Evolutionary conservation across 2,329 filamentous ascomycete species (phyloP).

Genomic region (Byssothecium circinans): DNA sequence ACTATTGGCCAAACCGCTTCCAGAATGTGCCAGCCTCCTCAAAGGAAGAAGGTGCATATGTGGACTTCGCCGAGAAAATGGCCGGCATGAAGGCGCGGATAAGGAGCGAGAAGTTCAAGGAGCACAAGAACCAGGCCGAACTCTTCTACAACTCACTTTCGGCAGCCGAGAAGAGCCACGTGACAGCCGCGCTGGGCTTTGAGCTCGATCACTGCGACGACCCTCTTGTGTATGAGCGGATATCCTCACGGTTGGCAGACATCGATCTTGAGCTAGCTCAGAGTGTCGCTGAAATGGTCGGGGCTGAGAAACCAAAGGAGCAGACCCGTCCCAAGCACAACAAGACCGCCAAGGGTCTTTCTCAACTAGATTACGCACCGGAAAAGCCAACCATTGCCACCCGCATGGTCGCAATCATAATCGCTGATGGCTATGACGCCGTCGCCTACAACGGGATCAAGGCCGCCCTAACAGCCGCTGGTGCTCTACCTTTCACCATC

Average conservation of each 20-base stretch:
- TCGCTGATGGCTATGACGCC: conserved; percentile 76
- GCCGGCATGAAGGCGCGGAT: conserved; percentile 71
- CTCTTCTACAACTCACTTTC: conserved; percentile 81
- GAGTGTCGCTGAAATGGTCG: conserved; percentile 69
- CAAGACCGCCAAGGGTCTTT: conserved; percentile 66
- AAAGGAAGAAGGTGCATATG: conserved; percentile 65
- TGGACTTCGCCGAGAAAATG: conserved; percentile 67
- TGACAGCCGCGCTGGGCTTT: conserved; percentile 64
- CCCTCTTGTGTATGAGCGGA: conserved; percentile 70
- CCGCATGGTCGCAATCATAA: conserved; percentile 72
- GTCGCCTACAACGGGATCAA: conserved; percentile 67
- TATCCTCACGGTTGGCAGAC: conserved; percentile 68
- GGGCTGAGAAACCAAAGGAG: conserved; percentile 61
- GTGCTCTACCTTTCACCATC: conserved; percentile 73
- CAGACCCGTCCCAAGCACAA: conserved; percentile 63
- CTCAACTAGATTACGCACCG: conserved; percentile 69
- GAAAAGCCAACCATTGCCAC: conserved; percentile 67
- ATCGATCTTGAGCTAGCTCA: conserved; percentile 72
- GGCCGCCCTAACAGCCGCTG: conserved; percentile 61
- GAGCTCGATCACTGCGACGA: conserved; percentile 84
- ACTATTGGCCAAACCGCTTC: conserved; percentile 79
- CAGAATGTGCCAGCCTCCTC: conserved; percentile 64
- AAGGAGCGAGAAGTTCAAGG: conserved; percentile 72
- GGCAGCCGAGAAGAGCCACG: conserved; percentile 65
- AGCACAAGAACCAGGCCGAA: conserved; percentile 77